A percentile compares a stretch with the other conserved stretches of the same genome.
phyloP scores from a whole-genome alignment of 2,329 filamentous ascomycete species.

The Claviceps fusiformis region DNA sequence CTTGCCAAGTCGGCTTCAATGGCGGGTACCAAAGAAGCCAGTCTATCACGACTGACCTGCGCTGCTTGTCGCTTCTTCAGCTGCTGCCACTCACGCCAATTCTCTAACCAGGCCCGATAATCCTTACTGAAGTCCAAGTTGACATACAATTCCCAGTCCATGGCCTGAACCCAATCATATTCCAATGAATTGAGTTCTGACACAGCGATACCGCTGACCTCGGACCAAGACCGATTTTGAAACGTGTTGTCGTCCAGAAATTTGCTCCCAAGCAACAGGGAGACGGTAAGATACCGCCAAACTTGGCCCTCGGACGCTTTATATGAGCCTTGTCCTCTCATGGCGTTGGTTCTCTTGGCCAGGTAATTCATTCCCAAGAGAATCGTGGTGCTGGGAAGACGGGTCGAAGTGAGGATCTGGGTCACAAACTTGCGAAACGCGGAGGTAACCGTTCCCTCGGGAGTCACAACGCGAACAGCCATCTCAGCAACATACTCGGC shows the following conservation, averaged over 20 bases:
- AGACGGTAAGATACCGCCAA: slow-evolving; percentile 77
- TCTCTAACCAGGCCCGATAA: slow-evolving; percentile 48
- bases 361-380: slow-evolving; percentile 83
- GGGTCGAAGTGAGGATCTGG: slow-evolving; percentile 79
- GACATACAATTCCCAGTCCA: slow-evolving; percentile 75
- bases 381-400: slow-evolving; percentile 82
- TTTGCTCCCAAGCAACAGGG: slow-evolving; percentile 80
- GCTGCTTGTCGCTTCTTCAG: slow-evolving; percentile 40
- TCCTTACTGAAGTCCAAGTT: slow-evolving; percentile 67
- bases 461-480: slow-evolving; percentile 48
- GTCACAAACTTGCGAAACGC: slow-evolving; percentile 86
- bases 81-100: slow-evolving; percentile 44
- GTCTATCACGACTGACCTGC: slow-evolving; percentile 34
- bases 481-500: slow-evolving; percentile 89
- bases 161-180: slow-evolving; percentile 73
- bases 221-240: slow-evolving; percentile 92
- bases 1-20: slow-evolving; percentile 30
- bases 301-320: slow-evolving; percentile 55
- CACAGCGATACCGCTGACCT: slow-evolving; percentile 82
- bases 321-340: slow-evolving; percentile 43
- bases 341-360: slow-evolving; percentile 66
- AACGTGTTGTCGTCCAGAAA: slow-evolving; percentile 96
- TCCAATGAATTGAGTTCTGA: slow-evolving; percentile 74
- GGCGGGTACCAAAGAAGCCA: slow-evolving; percentile 33
- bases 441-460: slow-evolving; percentile 41